Evolutionary conservation across 1,139 yeast genomes (phyloP), one percentile per base, ranked within the genome.

Genomic region (Candida dubliniensis): DNA sequence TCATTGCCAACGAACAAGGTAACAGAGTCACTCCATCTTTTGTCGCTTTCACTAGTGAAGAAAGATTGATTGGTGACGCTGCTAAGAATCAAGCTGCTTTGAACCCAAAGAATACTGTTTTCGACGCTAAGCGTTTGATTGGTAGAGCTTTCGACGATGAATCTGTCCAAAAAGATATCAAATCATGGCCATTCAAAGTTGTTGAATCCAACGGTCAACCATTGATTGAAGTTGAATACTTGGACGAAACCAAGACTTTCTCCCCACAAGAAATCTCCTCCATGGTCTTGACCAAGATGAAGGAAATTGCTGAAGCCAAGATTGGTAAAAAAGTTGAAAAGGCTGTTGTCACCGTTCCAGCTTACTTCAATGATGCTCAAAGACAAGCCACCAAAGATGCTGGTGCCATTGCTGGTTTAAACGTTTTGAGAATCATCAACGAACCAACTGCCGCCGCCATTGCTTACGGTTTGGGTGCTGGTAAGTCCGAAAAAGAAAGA

Each of bases 381-480:
- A 87, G 96, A 79, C 96, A 89, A 79, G 96, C 96, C 61, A 89
- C 96, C 81, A 89, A 89, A 82, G 96, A 89, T 74, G 96, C 96
- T 63, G 96, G 96, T 84, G 87, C 93, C 79, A 89, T 89, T 77
- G 87, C 96, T 61, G 96, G 96, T 70, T 84, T 89, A 70, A 87
- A 89, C 84, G 96, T 89, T 68, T 81, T 89, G 75, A 87, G 96
- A 78, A 90, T 89, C 76, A 89, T 89, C 68, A 89, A 89, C 86
- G 96, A 89, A 81, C 96, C 96, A 67, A 89, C 96, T 58, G 96
- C 96, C 60, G 96, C 96, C 66, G 96, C 96, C 64, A 88, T 89
- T 79, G 96, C 96, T 68, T 89, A 89, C 84, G 96, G 96, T 84
- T 84, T 89, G 67, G 96, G 93, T 79, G 93, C 89, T 77, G 89